phyloP scores from a whole-genome alignment of 257 asterid species.

The Solanum phureja region DNA sequence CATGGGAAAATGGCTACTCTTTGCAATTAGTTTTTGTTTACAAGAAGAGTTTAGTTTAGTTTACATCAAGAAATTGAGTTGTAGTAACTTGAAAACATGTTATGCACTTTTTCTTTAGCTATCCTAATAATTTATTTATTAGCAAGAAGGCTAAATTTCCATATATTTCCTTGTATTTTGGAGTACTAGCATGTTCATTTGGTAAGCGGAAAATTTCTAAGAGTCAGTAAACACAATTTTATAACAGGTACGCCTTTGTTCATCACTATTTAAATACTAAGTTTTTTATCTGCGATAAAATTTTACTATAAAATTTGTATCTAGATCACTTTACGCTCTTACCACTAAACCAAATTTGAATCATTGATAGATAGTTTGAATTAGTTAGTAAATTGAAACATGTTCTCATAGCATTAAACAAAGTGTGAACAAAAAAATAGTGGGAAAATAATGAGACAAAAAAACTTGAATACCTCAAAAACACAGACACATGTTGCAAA shows the following conservation, averaged over 20 bases:
- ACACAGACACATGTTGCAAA: not conserved
- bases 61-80: not conserved
- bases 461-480: not conserved
- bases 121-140: not conserved
- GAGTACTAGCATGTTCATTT: not conserved
- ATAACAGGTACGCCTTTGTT: not conserved
- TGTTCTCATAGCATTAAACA: not conserved
- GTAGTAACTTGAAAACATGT: not conserved
- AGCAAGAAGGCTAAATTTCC: not conserved
- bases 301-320: not conserved
- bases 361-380: not conserved
- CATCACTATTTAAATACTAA: too few relatives aligned
- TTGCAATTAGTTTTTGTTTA: not conserved
- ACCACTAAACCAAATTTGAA: not conserved
- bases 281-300: not conserved
- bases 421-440: not conserved
- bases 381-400: not conserved
- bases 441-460: not conserved
- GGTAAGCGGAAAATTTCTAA: not conserved
- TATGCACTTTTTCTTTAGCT: not conserved
- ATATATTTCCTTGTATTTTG: not conserved
- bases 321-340: not conserved
- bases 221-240: not conserved
- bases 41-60: not conserved
- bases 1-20: not conserved